phyloP scores from a whole-genome alignment of 306 rosid genomes.

The Quercus variabilis region DNA sequence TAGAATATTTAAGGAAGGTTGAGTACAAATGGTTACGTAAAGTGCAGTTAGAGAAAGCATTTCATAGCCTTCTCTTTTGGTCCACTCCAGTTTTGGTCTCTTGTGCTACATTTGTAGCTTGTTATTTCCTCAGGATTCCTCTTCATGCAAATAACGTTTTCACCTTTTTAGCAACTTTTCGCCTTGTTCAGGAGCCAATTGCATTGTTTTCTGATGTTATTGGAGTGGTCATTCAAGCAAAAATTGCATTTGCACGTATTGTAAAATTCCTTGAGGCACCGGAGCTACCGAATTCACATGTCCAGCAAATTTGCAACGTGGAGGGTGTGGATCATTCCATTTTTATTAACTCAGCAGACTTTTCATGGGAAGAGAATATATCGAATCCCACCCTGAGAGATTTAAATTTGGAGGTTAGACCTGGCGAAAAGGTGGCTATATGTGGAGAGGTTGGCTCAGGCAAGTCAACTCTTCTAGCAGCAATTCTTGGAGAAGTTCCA shows the following conservation, averaged over 20 bases:
- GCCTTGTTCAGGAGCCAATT: conserved; percentile 79
- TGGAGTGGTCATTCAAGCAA: conserved; percentile 65
- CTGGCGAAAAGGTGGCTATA: conserved; percentile 62
- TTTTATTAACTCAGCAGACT: conserved; percentile 43
- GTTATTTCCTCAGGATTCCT: conserved; percentile 59
- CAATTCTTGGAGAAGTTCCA: conserved; percentile 75
- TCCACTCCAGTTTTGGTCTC: conserved; percentile 59
- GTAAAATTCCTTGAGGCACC: conserved; percentile 58
- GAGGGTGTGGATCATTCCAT: conserved; percentile 27
- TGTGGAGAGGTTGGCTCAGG: conserved; percentile 94
- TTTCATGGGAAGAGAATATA: conserved; percentile 61
- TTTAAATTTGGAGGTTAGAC: conserved; percentile 44
- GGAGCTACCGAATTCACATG: conserved; percentile 41
- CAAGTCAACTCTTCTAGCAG: conserved; percentile 67
- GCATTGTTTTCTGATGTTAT: conserved; percentile 51
- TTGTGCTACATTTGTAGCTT: conserved; percentile 64
- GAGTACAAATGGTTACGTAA: conserved; percentile 50
- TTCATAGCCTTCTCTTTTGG: conserved; percentile 55
- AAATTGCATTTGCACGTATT: conserved; percentile 61
- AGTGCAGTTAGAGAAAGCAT: conserved; percentile 44
- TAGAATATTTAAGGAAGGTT: conserved; percentile 46
- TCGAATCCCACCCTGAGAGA: conserved; percentile 49
- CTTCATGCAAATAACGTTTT: conserved; percentile 75
- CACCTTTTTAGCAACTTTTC: conserved; percentile 71
- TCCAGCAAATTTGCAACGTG: conserved; percentile 6